Conservation (phyloP, 164 flowering plant genomes). For the Chloranthus sessilifolius region DNA sequence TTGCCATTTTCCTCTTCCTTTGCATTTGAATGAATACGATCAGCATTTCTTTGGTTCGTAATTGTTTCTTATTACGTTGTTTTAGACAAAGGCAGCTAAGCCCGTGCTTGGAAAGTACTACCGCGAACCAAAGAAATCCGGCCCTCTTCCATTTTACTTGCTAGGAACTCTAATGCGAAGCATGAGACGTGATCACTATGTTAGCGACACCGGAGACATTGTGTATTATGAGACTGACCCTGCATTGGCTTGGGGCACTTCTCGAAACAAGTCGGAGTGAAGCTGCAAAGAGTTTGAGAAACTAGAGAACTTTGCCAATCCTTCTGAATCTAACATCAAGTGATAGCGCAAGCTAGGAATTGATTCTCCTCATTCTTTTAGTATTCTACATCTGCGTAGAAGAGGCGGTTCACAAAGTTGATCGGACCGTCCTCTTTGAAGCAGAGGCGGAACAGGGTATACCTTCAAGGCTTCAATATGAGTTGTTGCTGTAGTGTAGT, state of each 20-base stretch:
- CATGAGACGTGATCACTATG: constrained; percentile 45
- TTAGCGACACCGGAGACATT: constrained; percentile 49
- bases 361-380: not conserved
- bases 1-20: not conserved
- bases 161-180: constrained; percentile 30
- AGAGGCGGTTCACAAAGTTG: too few species aligned
- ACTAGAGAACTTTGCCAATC: not conserved
- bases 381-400: too few species aligned
- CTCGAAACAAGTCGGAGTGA: constrained; percentile 15
- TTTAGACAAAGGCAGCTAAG: constrained; percentile 54
- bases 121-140: constrained; percentile 49
- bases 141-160: constrained; percentile 50
- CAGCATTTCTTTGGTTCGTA: constrained; percentile 4
- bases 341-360: not conserved
- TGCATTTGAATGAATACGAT: not conserved
- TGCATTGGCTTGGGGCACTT: constrained; percentile 7
- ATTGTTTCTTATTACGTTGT: constrained; percentile 1
- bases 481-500: too few species aligned
- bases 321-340: not conserved
- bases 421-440: too few species aligned
- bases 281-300: not conserved
- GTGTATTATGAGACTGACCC: constrained; percentile 54
- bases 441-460: too few species aligned
- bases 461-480: too few species aligned
- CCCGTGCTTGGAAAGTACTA: constrained; percentile 59